Evolutionary conservation across 495 filamentous ascomycete genomes (phyloP), one percentile per base, ranked within the genome.

Genomic region (Penicillium taxi): DNA sequence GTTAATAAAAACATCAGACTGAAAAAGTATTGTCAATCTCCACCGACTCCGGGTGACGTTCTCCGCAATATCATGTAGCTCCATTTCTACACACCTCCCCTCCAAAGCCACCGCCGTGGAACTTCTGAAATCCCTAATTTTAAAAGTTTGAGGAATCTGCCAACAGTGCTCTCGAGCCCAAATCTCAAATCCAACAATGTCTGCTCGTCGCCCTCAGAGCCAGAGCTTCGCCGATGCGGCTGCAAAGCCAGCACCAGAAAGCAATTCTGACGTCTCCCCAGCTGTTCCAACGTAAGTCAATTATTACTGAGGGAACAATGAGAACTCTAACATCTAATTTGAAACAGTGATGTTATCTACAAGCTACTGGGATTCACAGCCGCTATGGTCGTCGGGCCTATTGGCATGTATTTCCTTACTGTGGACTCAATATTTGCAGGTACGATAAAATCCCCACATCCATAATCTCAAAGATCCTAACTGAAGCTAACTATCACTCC

Each of bases 321-420:
- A 36, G n/a, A 9, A 13, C 15, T 24, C 26, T 21, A 25, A 37
- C n/a, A 11, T 30, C 8, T 41, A 20, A 21, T 24, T 16, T 28
- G 24, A 30, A 12, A 25, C 37, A 98, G 91, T 24, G 65, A 80
- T 52, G 86, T 96, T 34, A 93, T 99, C 36, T 64, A 78, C 41
- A 96, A 96, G 61, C 74, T 99, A 6, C 69, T 96, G 6, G 78
- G 74, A 36, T 96, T 96, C 63, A 91, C 89, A 5, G 68, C 85
- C 9, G 91, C 86, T 45, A 96, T 98, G 91, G 72, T 95, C 27
- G 70, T 77, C 3, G 64, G 78, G 21, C 91, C 91, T 18, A 80
- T 98, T 41, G 81, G 81, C 18, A 81, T 80, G 29, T 98, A 96
- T 62, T 98, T 87, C 57, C 32, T 87, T 26, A 84, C 83, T 0